Evolutionary conservation across 2,329 filamentous ascomycete species (phyloP), one percentile per base, ranked within the genome.

Genomic region (Coleophoma cylindrospora): DNA sequence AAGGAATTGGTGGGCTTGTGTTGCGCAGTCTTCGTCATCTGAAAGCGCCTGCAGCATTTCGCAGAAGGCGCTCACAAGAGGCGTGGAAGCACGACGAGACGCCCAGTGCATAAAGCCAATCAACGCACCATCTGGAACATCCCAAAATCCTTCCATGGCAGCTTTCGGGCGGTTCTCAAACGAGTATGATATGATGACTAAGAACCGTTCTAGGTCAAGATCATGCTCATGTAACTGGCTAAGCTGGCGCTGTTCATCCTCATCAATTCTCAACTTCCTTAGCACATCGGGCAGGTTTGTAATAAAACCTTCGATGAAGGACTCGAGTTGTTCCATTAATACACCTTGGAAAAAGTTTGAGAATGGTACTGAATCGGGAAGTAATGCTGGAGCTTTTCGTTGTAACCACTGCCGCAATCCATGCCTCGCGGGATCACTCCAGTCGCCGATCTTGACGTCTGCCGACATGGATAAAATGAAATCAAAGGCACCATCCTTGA

Each of bases 61-160:
- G 67, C 94, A 99, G 61, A 97, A 99, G 12, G 92, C 91, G 54
- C 90, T 94, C 52, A 95, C 91, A 21, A 96, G 79, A n/a, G 94
- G 94, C 0, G 95, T 96, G 0, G 95, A 96, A 53, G 95, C 91
- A 60, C 94, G 80, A 59, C 90, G 86, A 3, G 94, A 96, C n/a
- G 91, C 89, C 94, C 94, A 99, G 56, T 95, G 89, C 65, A 99
- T 78, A 65, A 99, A 99, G 0, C 94, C 94, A 55, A 91, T 89
- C 33, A 99, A 74, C 59, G 96, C 96, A 63, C 91, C 91, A 61
- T 99, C 94, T 2, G 87, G 84, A 63, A 96, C 91, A 33, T 81
- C 80, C 94, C 94, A 99, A 59, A 97, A 97, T 43, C 85, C 87
- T 19, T 66, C 60, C 62, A 89, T 83, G 10, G 91, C 89, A 22